Base-by-base conservation (phyloP, 1,139 yeast species). In the Eremothecium coryli region DNA sequence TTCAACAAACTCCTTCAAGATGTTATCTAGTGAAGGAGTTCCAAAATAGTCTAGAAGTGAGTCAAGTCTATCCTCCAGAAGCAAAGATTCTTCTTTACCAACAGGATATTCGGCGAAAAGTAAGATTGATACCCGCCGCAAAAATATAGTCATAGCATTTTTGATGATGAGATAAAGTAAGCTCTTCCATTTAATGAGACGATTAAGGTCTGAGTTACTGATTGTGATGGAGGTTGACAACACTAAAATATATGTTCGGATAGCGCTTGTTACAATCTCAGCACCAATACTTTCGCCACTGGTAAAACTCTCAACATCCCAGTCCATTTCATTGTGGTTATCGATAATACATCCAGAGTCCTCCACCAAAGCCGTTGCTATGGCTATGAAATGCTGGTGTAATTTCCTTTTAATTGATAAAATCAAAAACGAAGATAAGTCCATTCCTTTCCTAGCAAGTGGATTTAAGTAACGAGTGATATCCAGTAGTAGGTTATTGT, bases 61-160 rank as follows among this genome's bases (percentile, higher is more conserved):
- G 18, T 30, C 24, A 6, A 30, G n/a, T 5, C 23, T 20, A 4
- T 5, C n/a, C 3, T 30, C 31, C n/a, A 10, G 9, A 9, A 11
- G 10, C n/a, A 12, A 18, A 13, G 4, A 23, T n/a, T 23, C 18
- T n/a, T 26, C 29, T 13, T 20, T 13, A 18, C 32, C 38, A 18
- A 38, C 31, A 3, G 46, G 40, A 27, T 33, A 45, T 16, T 39
- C 41, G 2, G 40, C 35, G 17, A 38, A 36, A 12, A 44, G 29
- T 10, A 46, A 11, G 10, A 47, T 26, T 20, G 36, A 35, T 11
- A 44, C 18, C 25, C 52, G 40, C 22, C 43, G 38, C n/a, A 49
- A 26, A 23, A 46, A 46, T n/a, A 46, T 38, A 7, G 34, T 33
- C 9, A 48, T 23, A 3, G 50, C 42, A 8, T 37, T 31, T 11